Percentiles rank a stretch among this genome's conserved stretches.
Conservation (phyloP, 805 yeast genomes). For the Wickerhamomyces mucosus region DNA sequence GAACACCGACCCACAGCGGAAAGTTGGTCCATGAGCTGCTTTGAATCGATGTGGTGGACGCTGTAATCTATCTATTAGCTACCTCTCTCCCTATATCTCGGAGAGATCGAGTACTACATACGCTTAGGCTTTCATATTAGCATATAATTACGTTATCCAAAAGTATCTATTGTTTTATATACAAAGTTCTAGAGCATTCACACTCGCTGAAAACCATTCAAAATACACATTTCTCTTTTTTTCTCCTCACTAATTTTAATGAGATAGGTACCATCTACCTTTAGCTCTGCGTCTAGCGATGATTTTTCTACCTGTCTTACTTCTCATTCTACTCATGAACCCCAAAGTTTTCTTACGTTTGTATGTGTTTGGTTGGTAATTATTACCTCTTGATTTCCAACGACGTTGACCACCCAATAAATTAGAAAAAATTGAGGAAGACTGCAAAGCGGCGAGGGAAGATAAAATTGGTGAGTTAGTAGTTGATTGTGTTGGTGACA, state of each 20-base stretch:
- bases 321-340: slow-evolving; percentile 73
- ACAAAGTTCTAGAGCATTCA: too few species aligned
- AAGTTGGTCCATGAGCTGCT: too few species aligned
- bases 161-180: too few species aligned
- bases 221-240: too few species aligned
- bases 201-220: too few species aligned
- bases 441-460: slow-evolving; percentile 7
- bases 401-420: slow-evolving; percentile 41
- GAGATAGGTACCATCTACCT: slow-evolving; percentile 90
- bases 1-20: too few species aligned
- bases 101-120: too few species aligned
- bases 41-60: too few species aligned
- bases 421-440: slow-evolving; percentile 21
- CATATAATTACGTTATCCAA: too few species aligned
- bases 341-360: slow-evolving; percentile 88
- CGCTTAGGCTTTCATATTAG: too few species aligned
- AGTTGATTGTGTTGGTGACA: slow-evolving; percentile 15
- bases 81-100: too few species aligned
- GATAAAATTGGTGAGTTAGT: slow-evolving; percentile 8
- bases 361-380: slow-evolving; percentile 87
- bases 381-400: slow-evolving; percentile 88
- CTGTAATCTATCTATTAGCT: too few species aligned
- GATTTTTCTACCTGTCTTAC: slow-evolving; percentile 69
- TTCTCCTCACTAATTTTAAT: slow-evolving; percentile 29
- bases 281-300: slow-evolving; percentile 71